Conservation (phyloP, 257 asterid species). For the Mentha longifolia region DNA sequence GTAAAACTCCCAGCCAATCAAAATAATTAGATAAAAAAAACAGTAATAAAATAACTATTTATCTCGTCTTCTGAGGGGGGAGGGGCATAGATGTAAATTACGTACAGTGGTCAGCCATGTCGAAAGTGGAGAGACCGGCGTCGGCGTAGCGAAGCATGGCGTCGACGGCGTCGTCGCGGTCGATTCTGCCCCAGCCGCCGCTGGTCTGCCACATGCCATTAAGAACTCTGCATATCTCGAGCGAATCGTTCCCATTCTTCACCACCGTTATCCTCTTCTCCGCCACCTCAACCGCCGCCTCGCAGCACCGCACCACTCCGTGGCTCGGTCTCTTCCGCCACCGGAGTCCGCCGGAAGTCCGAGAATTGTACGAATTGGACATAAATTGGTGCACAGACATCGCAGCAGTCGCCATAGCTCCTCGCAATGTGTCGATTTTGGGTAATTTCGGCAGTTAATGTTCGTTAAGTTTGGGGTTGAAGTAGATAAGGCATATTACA, state of each 20-base stretch:
- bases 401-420: slow-evolving; percentile 42
- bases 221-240: slow-evolving; percentile 87
- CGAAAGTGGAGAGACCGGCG: slow-evolving; percentile 93
- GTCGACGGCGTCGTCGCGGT: slow-evolving; percentile 88
- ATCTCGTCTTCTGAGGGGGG: background rate
- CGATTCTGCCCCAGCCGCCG: slow-evolving; percentile 97
- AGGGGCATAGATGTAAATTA: slow-evolving; percentile 34
- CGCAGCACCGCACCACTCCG: slow-evolving; percentile 56
- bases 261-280: slow-evolving; percentile 51
- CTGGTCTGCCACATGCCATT: slow-evolving; percentile 99
- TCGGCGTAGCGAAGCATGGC: slow-evolving; percentile 88
- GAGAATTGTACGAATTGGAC: slow-evolving; percentile 28
- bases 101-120: slow-evolving; percentile 98
- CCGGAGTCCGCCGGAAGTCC: slow-evolving; percentile 28
- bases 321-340: slow-evolving; percentile 26
- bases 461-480: slow-evolving; percentile 20
- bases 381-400: slow-evolving; percentile 43
- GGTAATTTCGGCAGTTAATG: slow-evolving; percentile 17
- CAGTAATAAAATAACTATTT: background rate
- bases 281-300: slow-evolving; percentile 50
- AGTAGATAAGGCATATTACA: slow-evolving; percentile 28
- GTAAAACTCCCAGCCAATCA: background rate
- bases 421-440: background rate
- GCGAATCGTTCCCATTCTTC: slow-evolving; percentile 70
- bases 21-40: background rate